phyloP scores from a whole-genome alignment of 345 rosid species.

The Boechera divaricarpa region DNA sequence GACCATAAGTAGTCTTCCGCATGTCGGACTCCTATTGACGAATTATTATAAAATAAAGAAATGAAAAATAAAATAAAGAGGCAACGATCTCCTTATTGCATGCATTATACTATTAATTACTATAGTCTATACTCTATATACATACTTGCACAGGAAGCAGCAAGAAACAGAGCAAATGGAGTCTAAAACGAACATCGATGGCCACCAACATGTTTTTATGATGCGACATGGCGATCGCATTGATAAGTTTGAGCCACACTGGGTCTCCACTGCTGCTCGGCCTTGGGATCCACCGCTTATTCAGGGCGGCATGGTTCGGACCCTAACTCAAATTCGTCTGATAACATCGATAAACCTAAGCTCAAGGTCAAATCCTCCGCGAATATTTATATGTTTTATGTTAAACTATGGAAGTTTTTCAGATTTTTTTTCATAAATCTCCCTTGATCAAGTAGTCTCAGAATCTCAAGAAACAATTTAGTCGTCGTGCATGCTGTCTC shows the following conservation, averaged over 20 bases:
- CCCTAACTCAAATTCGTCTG: too few relatives aligned
- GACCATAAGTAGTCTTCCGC: background rate
- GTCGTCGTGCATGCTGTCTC: too few relatives aligned
- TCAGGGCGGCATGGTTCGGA: too few relatives aligned
- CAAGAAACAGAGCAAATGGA: constrained; percentile 8
- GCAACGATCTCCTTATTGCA: background rate
- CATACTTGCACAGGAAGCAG: background rate
- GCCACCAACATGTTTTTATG: constrained; percentile 61
- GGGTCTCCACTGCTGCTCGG: constrained; percentile 54
- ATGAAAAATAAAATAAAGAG: background rate
- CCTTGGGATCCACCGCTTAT: constrained; percentile 40
- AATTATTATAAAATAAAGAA: background rate
- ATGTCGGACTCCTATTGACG: background rate
- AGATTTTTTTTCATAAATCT: too few relatives aligned
- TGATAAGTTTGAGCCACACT: constrained; percentile 56
- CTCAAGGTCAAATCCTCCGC: too few relatives aligned
- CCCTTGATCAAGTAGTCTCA: too few relatives aligned
- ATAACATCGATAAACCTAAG: too few relatives aligned
- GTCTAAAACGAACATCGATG: background rate
- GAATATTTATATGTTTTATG: too few relatives aligned
- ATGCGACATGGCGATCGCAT: constrained; percentile 83
- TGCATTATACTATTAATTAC: background rate
- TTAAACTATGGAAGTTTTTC: too few relatives aligned
- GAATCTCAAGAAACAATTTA: too few relatives aligned
- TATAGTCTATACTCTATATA: too few relatives aligned